Evolutionary conservation across 495 filamentous ascomycete genomes (phyloP).

Genomic region (Cercophora scortea): DNA sequence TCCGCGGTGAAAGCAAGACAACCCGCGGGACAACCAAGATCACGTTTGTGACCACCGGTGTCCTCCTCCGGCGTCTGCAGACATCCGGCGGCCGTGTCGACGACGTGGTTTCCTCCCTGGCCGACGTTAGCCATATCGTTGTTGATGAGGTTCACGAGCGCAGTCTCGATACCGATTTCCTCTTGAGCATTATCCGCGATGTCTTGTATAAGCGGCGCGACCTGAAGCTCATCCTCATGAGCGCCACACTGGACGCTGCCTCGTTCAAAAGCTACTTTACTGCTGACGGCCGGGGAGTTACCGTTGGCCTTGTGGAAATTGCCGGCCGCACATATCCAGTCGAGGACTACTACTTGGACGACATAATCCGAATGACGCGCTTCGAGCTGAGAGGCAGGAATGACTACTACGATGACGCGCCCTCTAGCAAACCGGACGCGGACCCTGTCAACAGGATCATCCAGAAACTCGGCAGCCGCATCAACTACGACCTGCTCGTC

Average conservation of each 20-base stretch:
- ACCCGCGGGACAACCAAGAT: constrained; percentile 60
- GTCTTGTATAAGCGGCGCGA: constrained; percentile 70
- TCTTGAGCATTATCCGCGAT: constrained; percentile 80
- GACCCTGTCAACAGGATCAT: constrained; percentile 58
- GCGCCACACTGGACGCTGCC: constrained; percentile 85
- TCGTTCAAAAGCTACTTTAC: constrained; percentile 84
- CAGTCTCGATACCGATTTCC: constrained; percentile 90
- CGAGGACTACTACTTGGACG: constrained; percentile 82
- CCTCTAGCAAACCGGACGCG: constrained; percentile 18
- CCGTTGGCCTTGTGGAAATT: constrained; percentile 76
- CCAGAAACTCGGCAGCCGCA: constrained; percentile 68
- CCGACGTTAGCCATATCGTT: constrained; percentile 88
- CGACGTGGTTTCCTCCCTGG: constrained; percentile 70
- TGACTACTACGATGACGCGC: constrained; percentile 27
- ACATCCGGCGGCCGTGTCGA: constrained; percentile 70
- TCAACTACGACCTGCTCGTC: constrained; percentile 88
- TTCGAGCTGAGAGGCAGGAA: constrained; percentile 46
- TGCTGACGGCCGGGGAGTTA: constrained; percentile 37
- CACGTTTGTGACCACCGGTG: constrained; percentile 94
- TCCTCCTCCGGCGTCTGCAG: constrained; percentile 83
- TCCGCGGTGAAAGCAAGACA: constrained; percentile 79
- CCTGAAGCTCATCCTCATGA: constrained; percentile 94
- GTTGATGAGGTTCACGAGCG: constrained; percentile 98
- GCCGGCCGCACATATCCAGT: constrained; percentile 86
- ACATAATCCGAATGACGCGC: constrained; percentile 71